Base-by-base conservation (phyloP, 805 yeast species). In the Vanderwaltozyma polyspora region DNA sequence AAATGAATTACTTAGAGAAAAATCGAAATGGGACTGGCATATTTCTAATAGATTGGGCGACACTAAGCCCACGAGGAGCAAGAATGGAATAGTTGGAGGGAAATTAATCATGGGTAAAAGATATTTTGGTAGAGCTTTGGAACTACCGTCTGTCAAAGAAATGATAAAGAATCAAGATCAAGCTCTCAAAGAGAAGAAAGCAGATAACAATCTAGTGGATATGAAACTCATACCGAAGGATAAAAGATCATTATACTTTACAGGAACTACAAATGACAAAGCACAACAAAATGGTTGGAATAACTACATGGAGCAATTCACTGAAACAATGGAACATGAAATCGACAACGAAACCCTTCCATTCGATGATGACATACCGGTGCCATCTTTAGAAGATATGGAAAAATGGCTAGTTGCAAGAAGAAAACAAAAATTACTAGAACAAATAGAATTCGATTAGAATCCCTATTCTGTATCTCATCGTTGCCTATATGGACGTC, bases 51-150 rank as follows among this genome's bases (percentile, higher is more conserved):
- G 54, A 48, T 24, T 49, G 38, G 27, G 38, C 34, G 32, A 40
- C 42, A 9, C 36, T 44, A 29, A 49, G 47, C 2, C 41, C 47
- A 15, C 6, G 11, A 17, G 14, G 5, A 14, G 19, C 3, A 18
- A 18, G 4, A 15, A 6, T 11, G 5, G 9, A 12, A 19, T 19
- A 13, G 25, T 41, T 7, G 41, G 46, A 16, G 56, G 57, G 5
- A 59, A 55, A 18, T 35, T 47, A 2, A 51, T 70, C 1, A 62
- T 68, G 26, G 85, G 85, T 1, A 74, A 74, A 42, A 60, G 79
- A 36, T 87, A 81, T 55, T 87, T 74, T 57, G 96, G 96, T 0
- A 59, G 94, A 32, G 94, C 95, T 0, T 66, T 72, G 34, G 89
- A 84, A 29, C 58, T 86, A 7, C 80, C 85, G 0, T 95, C 82